phyloP scores from a whole-genome alignment of 345 rosid species.

The Gossypium anomalum region DNA sequence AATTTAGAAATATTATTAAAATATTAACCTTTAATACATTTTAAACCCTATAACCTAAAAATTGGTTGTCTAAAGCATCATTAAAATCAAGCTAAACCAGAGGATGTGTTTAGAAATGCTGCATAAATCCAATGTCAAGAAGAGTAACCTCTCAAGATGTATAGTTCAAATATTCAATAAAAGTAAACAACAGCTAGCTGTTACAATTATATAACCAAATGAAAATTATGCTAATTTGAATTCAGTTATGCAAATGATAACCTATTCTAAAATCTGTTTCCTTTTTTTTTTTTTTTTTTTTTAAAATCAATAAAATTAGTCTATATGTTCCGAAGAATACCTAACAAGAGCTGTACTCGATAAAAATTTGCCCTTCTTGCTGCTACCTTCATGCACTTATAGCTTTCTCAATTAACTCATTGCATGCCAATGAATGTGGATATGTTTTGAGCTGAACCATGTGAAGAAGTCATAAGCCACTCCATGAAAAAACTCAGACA shows the following conservation, averaged over 20 bases:
- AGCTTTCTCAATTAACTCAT: conserved; percentile 17
- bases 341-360: conserved; percentile 25
- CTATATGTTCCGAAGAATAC: conserved; percentile 23
- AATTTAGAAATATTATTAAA: no score
- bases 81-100: no score
- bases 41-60: no score
- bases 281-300: background rate
- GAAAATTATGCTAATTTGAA: conserved; percentile 20
- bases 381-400: conserved; percentile 16
- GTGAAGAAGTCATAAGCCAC: conserved; percentile 2
- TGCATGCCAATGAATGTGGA: conserved; percentile 1
- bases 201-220: conserved; percentile 28
- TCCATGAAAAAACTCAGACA: conserved; percentile 14
- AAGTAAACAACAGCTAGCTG: conserved; percentile 10
- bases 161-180: background rate
- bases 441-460: conserved; percentile 15
- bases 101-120: background rate
- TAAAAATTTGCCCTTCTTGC: conserved; percentile 14
- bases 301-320: conserved; percentile 8
- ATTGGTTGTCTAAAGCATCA: no score
- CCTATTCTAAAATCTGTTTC: conserved; percentile 15
- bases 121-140: background rate
- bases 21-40: no score
- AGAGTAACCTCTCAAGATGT: background rate
- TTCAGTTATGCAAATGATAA: conserved; percentile 8